phyloP scores from a whole-genome alignment of 2,329 filamentous ascomycete genomes.

The Helotiales sp. region DNA sequence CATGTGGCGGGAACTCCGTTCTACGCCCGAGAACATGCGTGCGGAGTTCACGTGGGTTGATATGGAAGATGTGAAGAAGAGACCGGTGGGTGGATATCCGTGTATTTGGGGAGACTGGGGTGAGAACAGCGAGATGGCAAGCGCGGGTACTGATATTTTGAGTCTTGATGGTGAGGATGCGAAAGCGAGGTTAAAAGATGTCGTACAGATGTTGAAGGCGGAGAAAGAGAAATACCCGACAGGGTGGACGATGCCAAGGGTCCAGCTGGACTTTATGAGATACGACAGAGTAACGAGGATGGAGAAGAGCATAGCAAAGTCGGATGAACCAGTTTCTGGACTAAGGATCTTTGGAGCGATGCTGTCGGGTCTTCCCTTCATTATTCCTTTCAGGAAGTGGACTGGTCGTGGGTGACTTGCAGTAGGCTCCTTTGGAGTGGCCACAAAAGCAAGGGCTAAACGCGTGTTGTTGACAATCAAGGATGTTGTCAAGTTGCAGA shows the following conservation, averaged over 20 bases:
- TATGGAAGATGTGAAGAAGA: neutral
- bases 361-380: neutral
- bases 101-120: neutral
- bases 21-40: neutral
- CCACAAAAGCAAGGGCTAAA: neutral
- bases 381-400: neutral
- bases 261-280: neutral
- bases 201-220: neutral
- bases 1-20: neutral
- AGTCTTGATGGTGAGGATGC: neutral
- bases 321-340: too few species aligned
- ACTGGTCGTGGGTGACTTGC: neutral
- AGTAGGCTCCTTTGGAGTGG: neutral
- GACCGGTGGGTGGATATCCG: neutral
- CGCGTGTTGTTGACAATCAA: neutral
- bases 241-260: neutral
- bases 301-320: neutral
- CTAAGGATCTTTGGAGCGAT: neutral
- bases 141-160: neutral
- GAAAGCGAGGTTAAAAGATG: neutral
- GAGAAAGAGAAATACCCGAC: neutral
- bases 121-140: neutral
- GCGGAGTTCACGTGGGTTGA: slow-evolving; percentile 1
- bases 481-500: neutral
- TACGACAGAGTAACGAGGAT: neutral